Base-by-base conservation (phyloP, 2,329 filamentous ascomycete species). In the Ceratocystis huliohia region DNA sequence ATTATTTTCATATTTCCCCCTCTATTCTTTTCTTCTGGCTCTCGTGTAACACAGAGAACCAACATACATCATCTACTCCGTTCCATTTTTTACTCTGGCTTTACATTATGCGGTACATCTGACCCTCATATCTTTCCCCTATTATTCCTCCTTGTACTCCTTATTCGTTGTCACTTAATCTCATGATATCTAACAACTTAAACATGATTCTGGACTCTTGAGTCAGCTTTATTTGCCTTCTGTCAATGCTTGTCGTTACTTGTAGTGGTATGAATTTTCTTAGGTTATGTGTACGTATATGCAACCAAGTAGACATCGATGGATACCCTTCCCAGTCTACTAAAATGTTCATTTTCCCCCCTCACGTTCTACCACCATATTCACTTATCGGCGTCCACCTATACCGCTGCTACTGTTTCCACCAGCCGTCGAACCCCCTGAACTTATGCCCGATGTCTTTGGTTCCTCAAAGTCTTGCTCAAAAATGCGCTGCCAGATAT, bases 401-500 rank as follows among this genome's bases (percentile, higher is more conserved):
- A 41, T 5, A 13, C 48, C 10, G 20, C 48, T 6, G 5, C 20
- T 3, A 0, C 46, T 48, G 46, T 22, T 48, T n/a, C 15, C 46
- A 22, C 46, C n/a, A 22, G 17, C 46, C 20, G 46, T 22, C 2
- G 20, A 22, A 3, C 1, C 15, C 8, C 48, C 48, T 13, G 20
- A 22, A 10, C 3, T 4, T 22, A 25, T 20, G 8, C n/a, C 10
- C 15, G 48, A 8, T n/a, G 56, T 37, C 56, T 59, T 59, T 28
- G 25, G 25, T 30, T 66, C 65, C 10, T 68, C 66, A 61, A 68
- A 68, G 22, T 68, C 67, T 56, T 66, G 67, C 45, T 64, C 67
- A 25, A 89, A 90, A 4, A 91, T 81, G 65, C 79, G 80, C 75
- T 89, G 85, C 87, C 87, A 91, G 30, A 88, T 78, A 65, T 88